Evolutionary conservation across 805 yeast species (phyloP).

Genomic region (Starmerella scarabaei): DNA sequence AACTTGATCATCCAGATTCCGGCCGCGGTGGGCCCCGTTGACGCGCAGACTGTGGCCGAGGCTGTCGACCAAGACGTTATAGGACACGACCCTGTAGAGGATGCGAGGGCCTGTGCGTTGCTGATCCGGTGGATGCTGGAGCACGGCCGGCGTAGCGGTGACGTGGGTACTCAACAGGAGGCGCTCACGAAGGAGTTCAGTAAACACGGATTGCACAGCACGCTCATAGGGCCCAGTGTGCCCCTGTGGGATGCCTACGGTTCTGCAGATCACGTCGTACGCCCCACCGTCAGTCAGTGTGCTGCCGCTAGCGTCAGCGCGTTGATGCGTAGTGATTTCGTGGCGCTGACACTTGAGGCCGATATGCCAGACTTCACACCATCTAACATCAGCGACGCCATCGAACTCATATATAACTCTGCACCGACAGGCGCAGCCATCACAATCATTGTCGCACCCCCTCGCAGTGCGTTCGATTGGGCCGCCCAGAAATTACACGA

Average conservation of each 20-base stretch:
- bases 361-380: background rate
- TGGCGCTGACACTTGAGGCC: background rate
- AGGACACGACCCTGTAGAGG: slow-evolving; percentile 84
- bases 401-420: background rate
- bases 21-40: too few species aligned
- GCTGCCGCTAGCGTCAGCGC: slow-evolving; percentile 1
- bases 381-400: background rate
- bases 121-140: slow-evolving; percentile 55
- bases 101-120: slow-evolving; percentile 67
- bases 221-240: slow-evolving; percentile 28
- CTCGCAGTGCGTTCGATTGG: too few species aligned
- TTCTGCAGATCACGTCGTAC: slow-evolving; percentile 23
- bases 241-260: slow-evolving; percentile 26
- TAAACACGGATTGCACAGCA: slow-evolving; percentile 18
- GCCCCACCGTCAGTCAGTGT: slow-evolving; percentile 9
- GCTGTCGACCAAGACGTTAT: slow-evolving; percentile 24
- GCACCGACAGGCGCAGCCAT: background rate
- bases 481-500: too few species aligned
- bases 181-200: slow-evolving; percentile 6
- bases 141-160: slow-evolving; percentile 58
- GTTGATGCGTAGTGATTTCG: background rate
- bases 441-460: background rate
- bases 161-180: slow-evolving; percentile 19
- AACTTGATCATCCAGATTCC: slow-evolving; percentile 52
- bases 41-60: too few species aligned